A percentile compares a stretch with the other conserved stretches of the same genome.
phyloP scores from a whole-genome alignment of 1,139 yeast species.

The Taphrina communis region DNA sequence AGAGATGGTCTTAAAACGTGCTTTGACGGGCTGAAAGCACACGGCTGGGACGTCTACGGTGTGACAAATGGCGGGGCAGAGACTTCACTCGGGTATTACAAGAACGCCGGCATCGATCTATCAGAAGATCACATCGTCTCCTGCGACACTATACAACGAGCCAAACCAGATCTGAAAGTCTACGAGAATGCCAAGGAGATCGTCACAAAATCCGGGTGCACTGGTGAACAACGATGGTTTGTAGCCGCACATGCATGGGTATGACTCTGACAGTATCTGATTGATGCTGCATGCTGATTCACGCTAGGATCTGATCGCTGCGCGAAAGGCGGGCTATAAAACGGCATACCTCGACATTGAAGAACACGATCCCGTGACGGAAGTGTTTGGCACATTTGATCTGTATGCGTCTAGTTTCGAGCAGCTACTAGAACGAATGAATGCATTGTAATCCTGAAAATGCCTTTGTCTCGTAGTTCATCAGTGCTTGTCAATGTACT shows the following conservation, averaged over 20 bases:
- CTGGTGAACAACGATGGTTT: constrained; percentile 36
- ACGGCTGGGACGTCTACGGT: constrained; percentile 30
- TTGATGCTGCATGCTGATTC: background rate
- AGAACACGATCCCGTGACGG: constrained; percentile 33
- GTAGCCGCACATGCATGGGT: constrained; percentile 41
- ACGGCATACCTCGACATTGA: constrained; percentile 38
- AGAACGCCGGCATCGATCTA: constrained; percentile 23
- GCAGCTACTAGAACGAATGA: constrained; percentile 25
- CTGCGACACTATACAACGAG: constrained; percentile 26
- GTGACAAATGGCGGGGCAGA: constrained; percentile 37
- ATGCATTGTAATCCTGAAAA: background rate
- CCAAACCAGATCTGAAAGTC: constrained; percentile 39
- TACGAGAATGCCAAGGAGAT: constrained; percentile 29
- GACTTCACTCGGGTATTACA: constrained; percentile 27
- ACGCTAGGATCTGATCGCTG: constrained; percentile 29
- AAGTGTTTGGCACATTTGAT: constrained; percentile 34
- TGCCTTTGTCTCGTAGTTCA: no score
- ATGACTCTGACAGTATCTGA: background rate
- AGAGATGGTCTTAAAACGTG: constrained; percentile 26
- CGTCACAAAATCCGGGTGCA: background rate
- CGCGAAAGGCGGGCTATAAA: constrained; percentile 38
- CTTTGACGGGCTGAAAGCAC: constrained; percentile 26
- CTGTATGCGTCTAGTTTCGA: constrained; percentile 27
- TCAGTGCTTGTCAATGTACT: no score
- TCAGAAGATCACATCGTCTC: constrained; percentile 10